Evolutionary conservation across 768 basidiomycete genomes (phyloP), one percentile per base, ranked within the genome.

Genomic region (Termitomyces sp.): DNA sequence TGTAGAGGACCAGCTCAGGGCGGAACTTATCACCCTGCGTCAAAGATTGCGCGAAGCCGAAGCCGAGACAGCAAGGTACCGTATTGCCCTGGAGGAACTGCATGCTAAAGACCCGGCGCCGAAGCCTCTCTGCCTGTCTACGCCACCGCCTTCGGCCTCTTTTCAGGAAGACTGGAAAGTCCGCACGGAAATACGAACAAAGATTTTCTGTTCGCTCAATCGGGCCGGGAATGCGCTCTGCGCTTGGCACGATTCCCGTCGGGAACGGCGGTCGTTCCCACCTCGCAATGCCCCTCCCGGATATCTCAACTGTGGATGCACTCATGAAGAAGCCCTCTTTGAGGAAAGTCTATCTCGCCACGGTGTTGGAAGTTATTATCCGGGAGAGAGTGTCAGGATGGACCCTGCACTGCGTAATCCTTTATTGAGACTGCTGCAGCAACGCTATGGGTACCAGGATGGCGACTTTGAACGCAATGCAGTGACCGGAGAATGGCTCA

Each of bases 151-250:
- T 9, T 74, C 77, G 12, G 63, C 80, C 16, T 62, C 75, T 19
- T 85, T 88, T 72, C 77, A 83, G 45, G 71, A 76, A 28, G 77
- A 82, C 3, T 92, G 91, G 91, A 80, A 79, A 47, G 74, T 77
- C 9, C 86, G 91, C 56, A 92, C 89, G 0, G 85, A 89, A 21
- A 81, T 86, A 5, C 87, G 91, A 37, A 73, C 76, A 60, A 82
- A 82, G 54, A 75, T 82, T 43, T 88, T 85, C 71, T 94, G 91
- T 68, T 88, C 90, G 3, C 75, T 89, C 30, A 93, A 94, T 70
- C 83, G 91, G 50, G 91, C 91, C 0, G 91, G 91, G 32, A 94
- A 94, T 62, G 90, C 91, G 1, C 80, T 93, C 35, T 93, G 91
- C 67, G 86, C 91, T 3, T 94, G 91, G 91, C 91, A 94, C 64